These are phyloP conservation scores for Globisporangium emineosum DNA, from an alignment of 352 stramenopile species.

Conservation along the genomic window DNA sequence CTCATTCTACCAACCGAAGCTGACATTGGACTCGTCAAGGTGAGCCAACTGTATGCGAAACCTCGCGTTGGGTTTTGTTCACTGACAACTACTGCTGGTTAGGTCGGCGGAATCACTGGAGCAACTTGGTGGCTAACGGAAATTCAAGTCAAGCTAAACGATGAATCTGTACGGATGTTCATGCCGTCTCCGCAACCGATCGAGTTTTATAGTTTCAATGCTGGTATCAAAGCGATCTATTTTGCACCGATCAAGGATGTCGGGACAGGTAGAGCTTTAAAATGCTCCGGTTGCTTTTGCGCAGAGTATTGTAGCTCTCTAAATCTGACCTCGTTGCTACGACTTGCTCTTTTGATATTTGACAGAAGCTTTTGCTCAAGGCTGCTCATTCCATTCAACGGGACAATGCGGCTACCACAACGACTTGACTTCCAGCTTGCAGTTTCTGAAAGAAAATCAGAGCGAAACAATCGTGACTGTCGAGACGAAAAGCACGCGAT, in stretches of 20 bases:
- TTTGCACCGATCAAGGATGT: constrained; percentile 19
- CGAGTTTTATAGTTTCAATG: constrained; percentile 13
- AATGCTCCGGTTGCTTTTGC: not conserved
- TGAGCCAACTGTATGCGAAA: not conserved
- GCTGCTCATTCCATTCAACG: constrained; percentile 26
- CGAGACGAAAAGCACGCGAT: constrained; percentile 9
- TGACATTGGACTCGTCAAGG: constrained; percentile 16
- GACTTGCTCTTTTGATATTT: not conserved
- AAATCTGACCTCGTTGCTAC: not conserved
- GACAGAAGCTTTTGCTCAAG: constrained; percentile 3
- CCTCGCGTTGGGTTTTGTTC: not conserved
- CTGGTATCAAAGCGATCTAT: constrained; percentile 22
- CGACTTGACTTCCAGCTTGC: constrained; percentile 21
- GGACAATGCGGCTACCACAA: constrained; percentile 32
- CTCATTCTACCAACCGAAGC: not conserved
- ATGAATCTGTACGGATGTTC: constrained; percentile 16
- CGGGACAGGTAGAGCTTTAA: constrained; percentile 12
- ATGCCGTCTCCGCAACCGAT: constrained; percentile 14
- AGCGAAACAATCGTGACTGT: constrained; percentile 16
- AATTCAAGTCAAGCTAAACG: constrained; percentile 32
- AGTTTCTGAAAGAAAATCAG: constrained; percentile 27
- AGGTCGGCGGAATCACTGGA: constrained; percentile 22
- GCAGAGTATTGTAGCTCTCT: not conserved
- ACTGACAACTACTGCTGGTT: not conserved
- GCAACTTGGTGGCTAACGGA: constrained; percentile 26